Evolutionary conservation across 179 eudicot species (phyloP).

Genomic region (Actinidia arguta): DNA sequence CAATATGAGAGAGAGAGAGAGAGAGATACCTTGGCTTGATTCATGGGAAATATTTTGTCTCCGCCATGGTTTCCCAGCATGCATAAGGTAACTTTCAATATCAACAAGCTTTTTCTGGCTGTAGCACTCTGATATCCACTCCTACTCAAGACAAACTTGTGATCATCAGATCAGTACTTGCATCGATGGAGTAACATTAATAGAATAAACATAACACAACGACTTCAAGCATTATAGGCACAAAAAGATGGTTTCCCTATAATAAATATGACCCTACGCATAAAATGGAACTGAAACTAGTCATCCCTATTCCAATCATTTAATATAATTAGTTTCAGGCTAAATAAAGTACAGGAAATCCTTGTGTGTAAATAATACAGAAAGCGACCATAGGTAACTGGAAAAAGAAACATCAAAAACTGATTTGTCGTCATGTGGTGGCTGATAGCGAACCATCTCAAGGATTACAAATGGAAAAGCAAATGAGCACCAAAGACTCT

Average conservation of each 20-base stretch:
- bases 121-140: constrained; percentile 86
- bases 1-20: constrained; percentile 16
- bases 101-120: constrained; percentile 86
- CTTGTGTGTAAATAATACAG: background rate
- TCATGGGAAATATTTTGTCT: constrained; percentile 41
- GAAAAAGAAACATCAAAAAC: background rate
- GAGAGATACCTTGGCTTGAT: constrained; percentile 56
- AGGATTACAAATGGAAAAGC: background rate
- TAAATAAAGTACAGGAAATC: no score
- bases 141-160: constrained; percentile 46
- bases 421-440: background rate
- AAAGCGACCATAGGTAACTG: background rate
- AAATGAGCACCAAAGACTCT: no score
- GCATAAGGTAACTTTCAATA: constrained; percentile 80
- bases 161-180: constrained; percentile 29
- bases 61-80: constrained; percentile 96
- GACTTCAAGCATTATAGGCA: background rate
- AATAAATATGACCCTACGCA: background rate
- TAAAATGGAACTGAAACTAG: background rate
- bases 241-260: background rate
- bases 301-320: background rate
- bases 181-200: constrained; percentile 13
- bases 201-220: background rate
- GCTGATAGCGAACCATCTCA: background rate
- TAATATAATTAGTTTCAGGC: no score